Conservation (phyloP, 306 rosid species). For the Sphenostylis stenocarpa region DNA sequence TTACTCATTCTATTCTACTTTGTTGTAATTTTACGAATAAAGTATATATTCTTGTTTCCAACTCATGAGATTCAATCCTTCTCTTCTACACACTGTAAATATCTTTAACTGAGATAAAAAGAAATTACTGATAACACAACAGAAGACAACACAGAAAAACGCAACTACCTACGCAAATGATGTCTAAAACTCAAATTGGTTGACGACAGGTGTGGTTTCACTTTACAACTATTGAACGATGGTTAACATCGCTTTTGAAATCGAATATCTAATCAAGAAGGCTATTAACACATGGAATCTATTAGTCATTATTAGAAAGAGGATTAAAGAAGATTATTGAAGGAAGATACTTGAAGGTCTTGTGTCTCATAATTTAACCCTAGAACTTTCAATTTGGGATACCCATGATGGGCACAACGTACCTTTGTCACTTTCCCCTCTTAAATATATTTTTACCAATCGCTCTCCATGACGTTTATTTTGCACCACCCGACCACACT, state of each 20-base stretch:
- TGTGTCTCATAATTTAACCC: constrained; percentile 29
- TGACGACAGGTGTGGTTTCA: constrained; percentile 32
- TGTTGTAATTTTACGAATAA: too few species aligned
- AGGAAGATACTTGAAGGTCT: constrained; percentile 22
- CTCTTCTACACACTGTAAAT: not conserved
- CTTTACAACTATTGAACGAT: not conserved
- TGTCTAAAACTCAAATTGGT: constrained; percentile 14
- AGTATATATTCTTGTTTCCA: not conserved
- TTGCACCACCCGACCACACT: constrained; percentile 6
- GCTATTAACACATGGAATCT: constrained; percentile 31
- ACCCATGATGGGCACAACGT: constrained; percentile 46
- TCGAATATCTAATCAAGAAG: constrained; percentile 36
- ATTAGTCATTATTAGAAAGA: constrained; percentile 31
- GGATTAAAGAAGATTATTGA: constrained; percentile 19
- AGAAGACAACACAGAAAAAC: not conserved
- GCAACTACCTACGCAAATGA: not conserved
- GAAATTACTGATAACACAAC: not conserved
- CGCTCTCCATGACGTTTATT: constrained; percentile 19
- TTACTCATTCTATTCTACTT: too few species aligned
- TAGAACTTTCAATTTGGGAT: constrained; percentile 31
- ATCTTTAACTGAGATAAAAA: not conserved
- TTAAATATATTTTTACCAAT: not conserved
- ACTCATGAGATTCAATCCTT: not conserved
- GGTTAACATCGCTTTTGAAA: constrained; percentile 28
- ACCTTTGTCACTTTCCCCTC: constrained; percentile 30